Evolutionary conservation across 2,329 filamentous ascomycete genomes (phyloP), one percentile per base, ranked within the genome.

Genomic region (Neofusicoccum umdonicola): DNA sequence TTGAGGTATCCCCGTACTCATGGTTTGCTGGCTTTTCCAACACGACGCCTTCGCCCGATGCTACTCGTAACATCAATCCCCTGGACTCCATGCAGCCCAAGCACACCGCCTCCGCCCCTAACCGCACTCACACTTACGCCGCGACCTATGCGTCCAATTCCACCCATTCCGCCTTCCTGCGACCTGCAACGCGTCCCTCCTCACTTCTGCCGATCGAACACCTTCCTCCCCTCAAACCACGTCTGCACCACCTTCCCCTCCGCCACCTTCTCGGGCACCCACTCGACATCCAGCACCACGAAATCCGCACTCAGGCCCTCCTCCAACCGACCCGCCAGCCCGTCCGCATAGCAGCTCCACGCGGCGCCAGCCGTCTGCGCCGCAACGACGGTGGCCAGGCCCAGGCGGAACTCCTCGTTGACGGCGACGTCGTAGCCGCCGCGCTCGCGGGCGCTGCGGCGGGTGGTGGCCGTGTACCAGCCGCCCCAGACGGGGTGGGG

Each of bases 261-360:
- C 56, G 85, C 74, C 64, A 87, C 71, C 67, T 76, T 77, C 27
- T 79, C 78, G 17, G 79, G 77, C 22, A 80, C 78, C 78, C 83
- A 83, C 27, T 79, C 73, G 77, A 85, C 81, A 65, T 86, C 80
- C 47, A 85, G 75, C 1, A 85, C 76, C 17, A 84, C 82, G 62
- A 89, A 86, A 68, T 89, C 87, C 0, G 87, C 87, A 67, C 81
- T 77, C 70, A 83, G 77, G 0, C 86, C 86, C 0, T 72, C 74
- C 68, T 80, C 78, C 63, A 89, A 69, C 58, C 78, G 82, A 0
- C 87, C 87, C 0, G 84, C 77, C 71, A 81, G 79, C 2, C 73
- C 70, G 37, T 89, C 87, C 1, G 83, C 82, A 68, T 87, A 88
- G n/a, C 81, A 84, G 13, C 83, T 85, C 69, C 84, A 85, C 0